A percentile compares a stretch with the other conserved stretches of the same genome.
phyloP scores from a whole-genome alignment of 2,329 filamentous ascomycete genomes.

The Arachnomyces sp. region DNA sequence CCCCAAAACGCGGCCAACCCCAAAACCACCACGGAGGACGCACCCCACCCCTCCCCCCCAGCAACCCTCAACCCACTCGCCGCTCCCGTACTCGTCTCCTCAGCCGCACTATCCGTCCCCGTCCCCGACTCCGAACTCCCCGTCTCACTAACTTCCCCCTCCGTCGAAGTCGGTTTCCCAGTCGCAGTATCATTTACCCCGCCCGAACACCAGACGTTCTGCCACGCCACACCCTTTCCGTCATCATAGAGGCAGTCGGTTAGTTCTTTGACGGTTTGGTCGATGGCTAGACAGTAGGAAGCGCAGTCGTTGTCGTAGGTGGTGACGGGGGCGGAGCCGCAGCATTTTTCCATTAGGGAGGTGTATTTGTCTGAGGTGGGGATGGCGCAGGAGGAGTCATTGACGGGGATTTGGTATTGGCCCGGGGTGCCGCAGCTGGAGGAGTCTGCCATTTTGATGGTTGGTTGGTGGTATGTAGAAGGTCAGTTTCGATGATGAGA shows the following conservation, averaged over 20 bases:
- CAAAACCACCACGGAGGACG: not conserved
- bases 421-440: constrained; percentile 12
- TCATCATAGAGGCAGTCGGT: constrained; percentile 19
- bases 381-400: constrained; percentile 20
- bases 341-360: constrained; percentile 14
- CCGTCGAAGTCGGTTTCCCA: constrained; percentile 11
- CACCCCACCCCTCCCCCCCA: not conserved
- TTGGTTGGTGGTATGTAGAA: too few species aligned
- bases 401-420: constrained; percentile 19
- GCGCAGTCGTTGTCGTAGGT: constrained; percentile 19
- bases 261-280: constrained; percentile 19
- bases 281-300: constrained; percentile 15
- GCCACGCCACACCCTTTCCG: constrained; percentile 12
- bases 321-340: constrained; percentile 12
- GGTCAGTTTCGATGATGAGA: too few species aligned
- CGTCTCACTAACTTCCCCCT: not conserved
- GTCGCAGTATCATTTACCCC: constrained; percentile 17
- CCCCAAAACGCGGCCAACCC: not conserved
- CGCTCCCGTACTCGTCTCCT: not conserved
- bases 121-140: not conserved
- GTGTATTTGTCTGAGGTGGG: constrained; percentile 16
- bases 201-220: constrained; percentile 20
- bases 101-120: not conserved
- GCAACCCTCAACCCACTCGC: not conserved
- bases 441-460: too few species aligned